A percentile compares a stretch with the other conserved stretches of the same genome.
phyloP scores from a whole-genome alignment of 2,329 filamentous ascomycete genomes.

The Thielaviopsis cerberus region DNA sequence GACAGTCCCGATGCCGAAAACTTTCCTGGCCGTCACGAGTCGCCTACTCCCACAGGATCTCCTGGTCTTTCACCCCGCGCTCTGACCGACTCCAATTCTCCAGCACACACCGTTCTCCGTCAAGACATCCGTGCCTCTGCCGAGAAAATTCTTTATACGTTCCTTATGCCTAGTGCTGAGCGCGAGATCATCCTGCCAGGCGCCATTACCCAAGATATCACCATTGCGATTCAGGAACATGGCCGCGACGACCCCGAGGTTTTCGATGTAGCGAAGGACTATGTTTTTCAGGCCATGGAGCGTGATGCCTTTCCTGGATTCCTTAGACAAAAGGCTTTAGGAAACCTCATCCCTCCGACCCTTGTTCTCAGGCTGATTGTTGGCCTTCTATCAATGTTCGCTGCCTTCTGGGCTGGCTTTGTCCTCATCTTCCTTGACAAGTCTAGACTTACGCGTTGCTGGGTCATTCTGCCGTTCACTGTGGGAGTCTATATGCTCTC shows the following conservation, averaged over 20 bases:
- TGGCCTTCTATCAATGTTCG: slow-evolving; percentile 73
- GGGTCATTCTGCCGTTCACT: slow-evolving; percentile 83
- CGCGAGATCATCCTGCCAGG: slow-evolving; percentile 87
- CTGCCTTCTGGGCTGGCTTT: slow-evolving; percentile 84
- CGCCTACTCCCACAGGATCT: slow-evolving; percentile 30
- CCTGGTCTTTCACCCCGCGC: slow-evolving; percentile 39
- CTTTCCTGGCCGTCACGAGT: slow-evolving; percentile 26
- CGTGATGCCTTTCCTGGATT: slow-evolving; percentile 97
- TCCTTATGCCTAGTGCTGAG: slow-evolving; percentile 83
- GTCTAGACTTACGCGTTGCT: slow-evolving; percentile 55
- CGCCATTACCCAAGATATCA: slow-evolving; percentile 70
- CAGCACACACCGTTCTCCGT: slow-evolving; percentile 65
- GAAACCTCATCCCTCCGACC: slow-evolving; percentile 83
- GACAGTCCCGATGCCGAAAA: slow-evolving; percentile 4
- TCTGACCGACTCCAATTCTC: slow-evolving; percentile 60
- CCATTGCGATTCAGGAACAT: slow-evolving; percentile 71
- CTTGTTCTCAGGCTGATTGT: slow-evolving; percentile 71
- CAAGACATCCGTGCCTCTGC: slow-evolving; percentile 83
- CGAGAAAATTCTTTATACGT: slow-evolving; percentile 98
- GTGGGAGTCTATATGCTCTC: slow-evolving; percentile 74
- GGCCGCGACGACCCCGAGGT: slow-evolving; percentile 91
- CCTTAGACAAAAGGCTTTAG: slow-evolving; percentile 80
- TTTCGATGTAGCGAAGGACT: slow-evolving; percentile 94
- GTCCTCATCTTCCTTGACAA: slow-evolving; percentile 80
- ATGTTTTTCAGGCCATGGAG: slow-evolving; percentile 99